Conservation (phyloP, 129 eudicot species). For the Centaurea solstitialis region DNA sequence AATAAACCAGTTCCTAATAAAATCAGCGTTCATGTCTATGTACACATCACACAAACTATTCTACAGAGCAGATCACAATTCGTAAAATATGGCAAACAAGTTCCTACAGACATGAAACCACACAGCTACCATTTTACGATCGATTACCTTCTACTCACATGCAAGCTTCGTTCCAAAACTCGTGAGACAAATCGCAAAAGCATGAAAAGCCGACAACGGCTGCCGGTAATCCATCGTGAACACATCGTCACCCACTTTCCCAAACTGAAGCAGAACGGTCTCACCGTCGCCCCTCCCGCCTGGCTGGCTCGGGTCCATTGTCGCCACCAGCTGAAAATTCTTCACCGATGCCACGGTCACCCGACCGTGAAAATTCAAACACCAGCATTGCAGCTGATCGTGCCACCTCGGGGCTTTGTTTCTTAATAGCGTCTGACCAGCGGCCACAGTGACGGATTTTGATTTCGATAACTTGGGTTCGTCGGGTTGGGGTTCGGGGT, state of each 20-base stretch:
- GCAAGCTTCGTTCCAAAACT: conserved; percentile 98
- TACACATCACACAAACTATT: conserved; percentile 34
- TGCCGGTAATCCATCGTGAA: conserved; percentile 95
- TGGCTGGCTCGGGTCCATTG: conserved; percentile 81
- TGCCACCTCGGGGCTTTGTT: conserved; percentile 99
- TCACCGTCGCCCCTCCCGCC: conserved; percentile 91
- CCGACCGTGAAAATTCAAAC: conserved; percentile 94
- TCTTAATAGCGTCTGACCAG: conserved; percentile 50
- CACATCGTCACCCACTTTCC: conserved; percentile 82
- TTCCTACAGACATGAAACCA: not conserved
- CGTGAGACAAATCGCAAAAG: conserved; percentile 90
- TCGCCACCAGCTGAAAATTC: conserved; percentile 87
- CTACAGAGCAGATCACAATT: conserved; percentile 21
- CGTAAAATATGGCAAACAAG: not conserved
- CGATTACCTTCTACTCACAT: conserved; percentile 50
- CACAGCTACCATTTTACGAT: not conserved
- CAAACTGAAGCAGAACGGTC: conserved; percentile 89
- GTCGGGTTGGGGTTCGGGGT: conserved; percentile 8
- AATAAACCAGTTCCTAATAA: not conserved
- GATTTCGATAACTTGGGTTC: conserved; percentile 29
- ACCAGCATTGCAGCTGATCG: conserved; percentile 95
- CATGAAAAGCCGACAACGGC: conserved; percentile 93
- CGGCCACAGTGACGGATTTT: conserved; percentile 13
- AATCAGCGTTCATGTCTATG: conserved; percentile 19
- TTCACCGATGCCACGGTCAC: conserved; percentile 97